Evolutionary conservation across 768 basidiomycete species (phyloP).

Genomic region (Suillus fuscotomentosus): DNA sequence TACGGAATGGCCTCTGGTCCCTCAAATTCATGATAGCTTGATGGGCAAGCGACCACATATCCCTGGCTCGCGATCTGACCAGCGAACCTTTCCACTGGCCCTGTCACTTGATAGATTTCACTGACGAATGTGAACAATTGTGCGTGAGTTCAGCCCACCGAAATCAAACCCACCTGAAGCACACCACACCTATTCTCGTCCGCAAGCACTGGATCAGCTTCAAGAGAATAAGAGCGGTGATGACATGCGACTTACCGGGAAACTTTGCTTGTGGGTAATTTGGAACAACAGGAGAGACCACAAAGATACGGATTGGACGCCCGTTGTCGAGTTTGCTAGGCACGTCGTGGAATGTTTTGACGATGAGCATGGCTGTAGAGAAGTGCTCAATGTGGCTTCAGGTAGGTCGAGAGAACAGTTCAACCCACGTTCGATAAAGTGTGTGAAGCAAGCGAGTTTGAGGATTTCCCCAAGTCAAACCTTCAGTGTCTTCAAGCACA

Average conservation of each 20-base stretch:
- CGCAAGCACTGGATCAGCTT: neutral
- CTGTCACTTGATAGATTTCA: slow-evolving; percentile 97
- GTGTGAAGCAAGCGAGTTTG: neutral
- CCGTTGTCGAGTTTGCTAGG: slow-evolving; percentile 64
- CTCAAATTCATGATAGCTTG: slow-evolving; percentile 90
- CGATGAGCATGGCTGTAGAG: slow-evolving; percentile 67
- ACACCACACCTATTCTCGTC: slow-evolving; percentile 60
- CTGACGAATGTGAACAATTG: slow-evolving; percentile 35
- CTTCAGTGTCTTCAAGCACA: neutral
- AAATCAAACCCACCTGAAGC: slow-evolving; percentile 58
- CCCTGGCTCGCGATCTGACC: slow-evolving; percentile 88
- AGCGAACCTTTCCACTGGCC: slow-evolving; percentile 91
- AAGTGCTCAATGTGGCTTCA: neutral
- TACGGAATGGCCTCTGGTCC: slow-evolving; percentile 88
- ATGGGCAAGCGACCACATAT: slow-evolving; percentile 81
- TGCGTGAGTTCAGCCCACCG: neutral
- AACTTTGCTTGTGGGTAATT: slow-evolving; percentile 90
- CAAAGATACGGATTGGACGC: slow-evolving; percentile 73
- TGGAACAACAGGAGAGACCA: slow-evolving; percentile 77
- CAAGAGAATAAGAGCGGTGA: neutral
- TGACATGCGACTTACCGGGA: slow-evolving; percentile 52
- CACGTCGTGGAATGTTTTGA: slow-evolving; percentile 74
- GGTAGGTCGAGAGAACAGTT: neutral
- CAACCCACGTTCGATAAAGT: neutral
- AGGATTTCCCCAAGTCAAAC: neutral